Evolutionary conservation across 805 yeast species (phyloP), one percentile per base, ranked within the genome.

Genomic region (Ogataea neopini): DNA sequence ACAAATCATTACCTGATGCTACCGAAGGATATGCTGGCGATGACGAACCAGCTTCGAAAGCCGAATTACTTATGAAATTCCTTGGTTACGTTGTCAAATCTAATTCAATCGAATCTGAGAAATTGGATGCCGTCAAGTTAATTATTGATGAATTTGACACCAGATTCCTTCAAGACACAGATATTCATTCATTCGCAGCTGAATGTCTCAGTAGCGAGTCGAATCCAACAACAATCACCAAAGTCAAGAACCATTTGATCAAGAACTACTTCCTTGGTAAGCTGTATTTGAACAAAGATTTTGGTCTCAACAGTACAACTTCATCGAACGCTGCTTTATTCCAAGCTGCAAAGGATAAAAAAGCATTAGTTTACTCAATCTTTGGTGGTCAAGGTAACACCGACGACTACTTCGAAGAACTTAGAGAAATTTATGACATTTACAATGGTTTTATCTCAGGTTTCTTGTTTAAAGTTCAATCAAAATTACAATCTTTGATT

Each of bases 351-450:
- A 63, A 73, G 43, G 74, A 75, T 49, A 71, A 75, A 35, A 70
- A 76, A 43, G 88, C 91, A 38, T 74, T 76, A 51, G 69, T 91
- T 47, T 81, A 79, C 50, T 96, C 97, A 54, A 83, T 94, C 58
- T 94, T 92, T 62, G 99, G 99, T 67, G 99, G 99, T 63, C 99
- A 94, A 75, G 99, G 99, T 71, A 92, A 89, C 74, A 84, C 96
- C 44, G 98, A 94, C 66, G 97, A 94, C 67, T 94, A 89, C 75
- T 94, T 94, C 60, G 97, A 91, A 67, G 99, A 94, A 75, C 80
- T 94, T 66, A 83, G 96, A 67, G 95, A 89, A 56, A 68, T 91
- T 50, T 85, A 87, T 74, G 73, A 80, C 54, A 77, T 83, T 49
- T 94, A 94, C 75, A 77, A 83, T 56, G 87, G 88, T 22, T 74